These are phyloP conservation scores for Eutrema salsugineum DNA, from an alignment of 441 rosid species.

Conservation along the genomic window DNA sequence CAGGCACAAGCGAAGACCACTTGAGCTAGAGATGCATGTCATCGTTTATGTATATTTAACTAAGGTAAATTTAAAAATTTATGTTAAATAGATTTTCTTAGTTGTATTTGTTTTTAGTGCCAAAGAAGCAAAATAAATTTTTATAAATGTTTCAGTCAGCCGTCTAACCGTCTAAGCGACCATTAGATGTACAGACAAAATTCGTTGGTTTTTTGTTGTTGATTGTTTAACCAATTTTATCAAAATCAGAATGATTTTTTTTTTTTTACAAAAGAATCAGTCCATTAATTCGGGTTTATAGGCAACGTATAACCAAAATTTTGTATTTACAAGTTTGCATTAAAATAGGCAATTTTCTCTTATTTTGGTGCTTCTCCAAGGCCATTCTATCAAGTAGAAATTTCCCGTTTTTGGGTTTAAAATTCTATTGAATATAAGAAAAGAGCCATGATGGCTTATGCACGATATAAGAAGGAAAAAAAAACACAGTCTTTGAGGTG, in stretches of 20 bases:
- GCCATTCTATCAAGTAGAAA: neutral
- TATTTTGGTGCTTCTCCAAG: neutral
- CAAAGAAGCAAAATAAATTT: too few relatives aligned
- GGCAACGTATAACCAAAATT: neutral
- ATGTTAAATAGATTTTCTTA: too few relatives aligned
- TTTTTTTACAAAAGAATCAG: neutral
- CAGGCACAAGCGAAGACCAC: too few relatives aligned
- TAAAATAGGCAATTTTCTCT: too few relatives aligned
- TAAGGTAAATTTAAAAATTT: too few relatives aligned
- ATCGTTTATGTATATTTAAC: too few relatives aligned
- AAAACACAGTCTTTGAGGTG: constrained; percentile 23
- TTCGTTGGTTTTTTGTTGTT: neutral
- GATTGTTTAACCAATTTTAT: neutral
- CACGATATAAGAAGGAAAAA: neutral
- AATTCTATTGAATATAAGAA: neutral
- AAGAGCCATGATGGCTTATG: constrained; percentile 4
- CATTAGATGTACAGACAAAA: too few relatives aligned
- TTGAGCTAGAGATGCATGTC: too few relatives aligned
- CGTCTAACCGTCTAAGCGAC: too few relatives aligned
- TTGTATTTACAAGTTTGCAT: too few relatives aligned
- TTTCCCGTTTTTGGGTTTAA: neutral
- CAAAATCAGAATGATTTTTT: neutral
- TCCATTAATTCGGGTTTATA: neutral
- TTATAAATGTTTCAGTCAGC: too few relatives aligned
- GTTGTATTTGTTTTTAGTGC: too few relatives aligned